A percentile compares a stretch with the other conserved stretches of the same genome.
Evolutionary conservation across 805 yeast species (phyloP).

Genomic region (Candida methanosorbosa): DNA sequence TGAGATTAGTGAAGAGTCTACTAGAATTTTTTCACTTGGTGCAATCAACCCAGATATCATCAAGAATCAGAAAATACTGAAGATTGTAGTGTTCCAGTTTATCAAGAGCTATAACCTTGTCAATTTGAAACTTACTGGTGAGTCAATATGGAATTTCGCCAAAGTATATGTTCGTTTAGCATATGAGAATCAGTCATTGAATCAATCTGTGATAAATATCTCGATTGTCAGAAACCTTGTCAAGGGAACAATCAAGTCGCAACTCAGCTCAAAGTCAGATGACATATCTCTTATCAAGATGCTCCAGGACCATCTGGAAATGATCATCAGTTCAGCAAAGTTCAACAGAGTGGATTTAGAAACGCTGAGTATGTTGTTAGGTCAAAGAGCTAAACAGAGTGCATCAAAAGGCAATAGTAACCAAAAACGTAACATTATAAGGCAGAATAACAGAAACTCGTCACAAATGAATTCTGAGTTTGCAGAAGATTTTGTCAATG

Average conservation of each 20-base stretch:
- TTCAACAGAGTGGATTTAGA: slow-evolving; percentile 38
- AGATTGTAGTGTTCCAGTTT: slow-evolving; percentile 41
- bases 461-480: slow-evolving; percentile 21
- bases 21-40: slow-evolving; percentile 59
- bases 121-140: slow-evolving; percentile 50
- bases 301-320: slow-evolving; percentile 46
- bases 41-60: slow-evolving; percentile 62
- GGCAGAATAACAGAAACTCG: neutral
- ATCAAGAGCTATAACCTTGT: slow-evolving; percentile 45
- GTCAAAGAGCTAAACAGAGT: slow-evolving; percentile 21
- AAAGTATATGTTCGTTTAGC: slow-evolving; percentile 39
- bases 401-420: slow-evolving; percentile 3
- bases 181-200: slow-evolving; percentile 14
- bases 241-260: slow-evolving; percentile 44
- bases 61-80: slow-evolving; percentile 38
- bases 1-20: slow-evolving; percentile 55
- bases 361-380: slow-evolving; percentile 37
- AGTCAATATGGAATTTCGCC: slow-evolving; percentile 56
- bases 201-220: slow-evolving; percentile 21
- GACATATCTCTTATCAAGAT: slow-evolving; percentile 34
- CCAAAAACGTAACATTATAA: slow-evolving; percentile 8
- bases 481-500: slow-evolving; percentile 45
- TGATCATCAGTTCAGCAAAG: slow-evolving; percentile 36
- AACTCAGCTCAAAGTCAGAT: slow-evolving; percentile 40
- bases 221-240: slow-evolving; percentile 41